Evolutionary conservation across 2,329 filamentous ascomycete genomes (phyloP).

Genomic region (Sporothrix protearum): DNA sequence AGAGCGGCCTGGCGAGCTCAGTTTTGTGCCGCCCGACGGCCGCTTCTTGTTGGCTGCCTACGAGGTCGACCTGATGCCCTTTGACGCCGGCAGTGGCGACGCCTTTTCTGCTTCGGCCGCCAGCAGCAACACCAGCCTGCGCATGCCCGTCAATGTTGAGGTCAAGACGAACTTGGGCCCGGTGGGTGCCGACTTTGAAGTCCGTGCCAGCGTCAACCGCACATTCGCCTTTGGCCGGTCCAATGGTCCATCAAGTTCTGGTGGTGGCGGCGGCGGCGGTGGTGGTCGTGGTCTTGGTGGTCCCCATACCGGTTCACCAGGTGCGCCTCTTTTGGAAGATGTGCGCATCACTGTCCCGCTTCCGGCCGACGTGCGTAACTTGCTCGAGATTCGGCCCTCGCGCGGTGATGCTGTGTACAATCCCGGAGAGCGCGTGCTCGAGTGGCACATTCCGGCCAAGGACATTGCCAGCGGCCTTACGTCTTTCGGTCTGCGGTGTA

Average conservation of each 20-base stretch:
- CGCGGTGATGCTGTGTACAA: constrained; percentile 81
- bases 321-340: constrained; percentile 66
- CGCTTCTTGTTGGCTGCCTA: constrained; percentile 91
- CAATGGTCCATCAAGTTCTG: not conserved
- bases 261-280: constrained; percentile 13
- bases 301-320: constrained; percentile 52
- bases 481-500: constrained; percentile 73
- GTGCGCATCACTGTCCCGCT: constrained; percentile 75
- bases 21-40: constrained; percentile 92
- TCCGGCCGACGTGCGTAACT: constrained; percentile 72
- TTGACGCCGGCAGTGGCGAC: constrained; percentile 54
- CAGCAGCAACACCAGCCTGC: constrained; percentile 54
- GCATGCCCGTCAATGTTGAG: constrained; percentile 77
- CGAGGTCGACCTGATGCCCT: constrained; percentile 78
- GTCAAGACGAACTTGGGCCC: constrained; percentile 75
- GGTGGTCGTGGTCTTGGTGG: constrained; percentile 39
- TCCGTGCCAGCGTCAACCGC: constrained; percentile 68
- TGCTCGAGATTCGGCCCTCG: constrained; percentile 76
- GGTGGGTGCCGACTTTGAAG: constrained; percentile 80
- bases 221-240: constrained; percentile 46
- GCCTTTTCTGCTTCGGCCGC: constrained; percentile 30
- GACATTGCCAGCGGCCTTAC: constrained; percentile 66
- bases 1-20: constrained; percentile 84
- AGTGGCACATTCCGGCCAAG: constrained; percentile 79
- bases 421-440: constrained; percentile 65